Conservation (phyloP, 2,329 filamentous ascomycete species). For the Penicillium crustosum region DNA sequence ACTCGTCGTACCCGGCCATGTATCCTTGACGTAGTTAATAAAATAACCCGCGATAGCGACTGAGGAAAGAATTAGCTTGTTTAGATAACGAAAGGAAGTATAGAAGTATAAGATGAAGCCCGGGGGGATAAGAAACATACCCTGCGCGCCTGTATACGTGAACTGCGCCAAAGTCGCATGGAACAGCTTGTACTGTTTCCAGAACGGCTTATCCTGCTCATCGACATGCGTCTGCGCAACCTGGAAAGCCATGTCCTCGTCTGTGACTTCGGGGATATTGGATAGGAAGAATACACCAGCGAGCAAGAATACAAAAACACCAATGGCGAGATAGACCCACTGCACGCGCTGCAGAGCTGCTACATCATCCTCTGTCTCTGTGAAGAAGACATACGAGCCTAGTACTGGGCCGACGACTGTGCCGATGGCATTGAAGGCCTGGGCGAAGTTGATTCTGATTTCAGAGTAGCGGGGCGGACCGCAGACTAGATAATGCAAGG, state of each 20-base stretch:
- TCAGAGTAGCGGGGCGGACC: conserved; percentile 74
- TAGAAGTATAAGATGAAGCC: not conserved
- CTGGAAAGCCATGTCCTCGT: conserved; percentile 66
- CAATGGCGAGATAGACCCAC: conserved; percentile 80
- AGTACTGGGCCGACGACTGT: conserved; percentile 72
- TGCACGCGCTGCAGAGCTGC: conserved; percentile 66
- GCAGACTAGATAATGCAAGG: conserved; percentile 54
- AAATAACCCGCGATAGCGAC: conserved; percentile 60
- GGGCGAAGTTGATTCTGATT: conserved; percentile 73
- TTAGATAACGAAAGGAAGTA: not conserved
- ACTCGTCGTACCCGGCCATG: conserved; percentile 55
- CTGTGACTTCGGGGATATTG: conserved; percentile 70
- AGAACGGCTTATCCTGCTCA: conserved; percentile 60
- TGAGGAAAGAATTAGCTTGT: conserved; percentile 21
- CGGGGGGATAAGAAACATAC: conserved; percentile 23
- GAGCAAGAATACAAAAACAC: conserved; percentile 67
- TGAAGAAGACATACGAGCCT: conserved; percentile 73
- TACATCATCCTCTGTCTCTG: conserved; percentile 57
- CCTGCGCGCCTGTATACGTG: conserved; percentile 77
- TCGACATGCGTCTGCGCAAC: conserved; percentile 56
- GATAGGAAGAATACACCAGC: conserved; percentile 67
- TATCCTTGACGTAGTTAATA: conserved; percentile 70
- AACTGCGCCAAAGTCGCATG: conserved; percentile 75
- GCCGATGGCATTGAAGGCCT: conserved; percentile 75
- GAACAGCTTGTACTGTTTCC: conserved; percentile 72